Conservation (phyloP, 371 early-diverging fungal species). For the Quaeritorhiza haematococci region DNA sequence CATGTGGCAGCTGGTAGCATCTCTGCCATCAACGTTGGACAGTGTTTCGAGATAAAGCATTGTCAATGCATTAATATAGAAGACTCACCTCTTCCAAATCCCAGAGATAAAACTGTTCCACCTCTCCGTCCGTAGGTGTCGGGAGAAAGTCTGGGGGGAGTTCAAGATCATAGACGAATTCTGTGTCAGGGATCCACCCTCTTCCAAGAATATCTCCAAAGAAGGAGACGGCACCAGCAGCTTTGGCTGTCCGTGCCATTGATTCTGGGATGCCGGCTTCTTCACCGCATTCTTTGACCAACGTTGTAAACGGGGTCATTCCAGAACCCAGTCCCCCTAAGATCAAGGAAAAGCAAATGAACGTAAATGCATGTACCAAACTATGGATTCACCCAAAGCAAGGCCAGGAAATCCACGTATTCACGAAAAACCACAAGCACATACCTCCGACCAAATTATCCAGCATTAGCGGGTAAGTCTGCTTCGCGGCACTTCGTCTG, state of each 20-base stretch:
- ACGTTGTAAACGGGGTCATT: slow-evolving; percentile 54
- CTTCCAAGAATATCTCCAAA: slow-evolving; percentile 63
- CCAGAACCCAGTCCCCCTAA: slow-evolving; percentile 82
- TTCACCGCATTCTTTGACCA: slow-evolving; percentile 86
- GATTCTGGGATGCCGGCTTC: slow-evolving; percentile 71
- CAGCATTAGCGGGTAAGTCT: slow-evolving; percentile 78
- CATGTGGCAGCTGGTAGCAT: neutral
- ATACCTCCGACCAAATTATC: slow-evolving; percentile 68
- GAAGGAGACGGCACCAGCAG: slow-evolving; percentile 67
- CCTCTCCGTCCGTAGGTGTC: slow-evolving; percentile 82
- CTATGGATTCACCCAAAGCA: neutral
- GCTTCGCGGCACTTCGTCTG: slow-evolving; percentile 63
- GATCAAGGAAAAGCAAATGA: neutral
- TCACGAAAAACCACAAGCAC: neutral
- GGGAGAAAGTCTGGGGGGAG: slow-evolving; percentile 62
- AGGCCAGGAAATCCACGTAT: neutral
- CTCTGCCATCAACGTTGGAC: neutral
- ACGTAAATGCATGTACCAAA: neutral
- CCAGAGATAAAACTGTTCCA: slow-evolving; percentile 75
- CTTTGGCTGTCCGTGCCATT: slow-evolving; percentile 43
- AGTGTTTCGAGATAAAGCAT: neutral
- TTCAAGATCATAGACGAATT: slow-evolving; percentile 77
- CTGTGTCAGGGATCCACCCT: slow-evolving; percentile 56
- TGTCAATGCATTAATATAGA: neutral
- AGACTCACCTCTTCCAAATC: slow-evolving; percentile 60